Base-by-base conservation (phyloP, 495 filamentous ascomycete genomes). In the Barbatosphaeria neglecta region DNA sequence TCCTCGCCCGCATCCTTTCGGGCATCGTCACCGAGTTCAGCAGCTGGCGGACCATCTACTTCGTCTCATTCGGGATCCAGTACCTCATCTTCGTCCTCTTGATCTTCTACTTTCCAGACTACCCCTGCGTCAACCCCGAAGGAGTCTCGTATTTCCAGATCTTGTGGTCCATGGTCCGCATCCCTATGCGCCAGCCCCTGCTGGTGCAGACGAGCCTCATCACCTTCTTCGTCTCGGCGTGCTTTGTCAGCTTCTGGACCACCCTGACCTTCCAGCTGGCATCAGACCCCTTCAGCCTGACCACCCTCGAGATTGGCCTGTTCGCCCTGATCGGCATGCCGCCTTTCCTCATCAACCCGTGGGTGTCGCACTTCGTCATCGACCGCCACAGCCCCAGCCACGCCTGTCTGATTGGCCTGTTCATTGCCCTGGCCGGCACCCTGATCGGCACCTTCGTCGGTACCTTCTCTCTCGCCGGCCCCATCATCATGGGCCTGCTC, bases 231-330 rank as follows among this genome's bases (percentile, higher is more conserved):
- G 47, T 47, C 0, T 51, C 52, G 47, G 59, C 53, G 8, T 51
- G 50, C 44, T 62, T 59, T 15, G 57, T 56, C 0, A 51, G 47
- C 15, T 59, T 81, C 67, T 89, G 84, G 84, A 89, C 84, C 3
- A 87, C 83, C 1, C 66, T 88, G 15, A 89, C 84, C 0, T 88
- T 88, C 58, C 75, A 87, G 3, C 73, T 88, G 16, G 70, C 79
- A 2, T 70, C 68, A 0, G 51, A 60, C 3, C 80, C 82, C 0
- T 86, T 85, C 61, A 55, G 72, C 46, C 81, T 80, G 50, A 58
- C 65, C 7, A 73, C 83, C 3, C 56, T 83, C 3, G 65, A 61
- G 0, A 84, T 87, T 41, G 84, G 84, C 1, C 66, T 89, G 10
- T 87, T 87, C 56, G 78, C 80, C 0, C 63, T 88, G 8, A 77